phyloP scores from a whole-genome alignment of 2,329 filamentous ascomycete genomes.

The Blastomyces silverae region DNA sequence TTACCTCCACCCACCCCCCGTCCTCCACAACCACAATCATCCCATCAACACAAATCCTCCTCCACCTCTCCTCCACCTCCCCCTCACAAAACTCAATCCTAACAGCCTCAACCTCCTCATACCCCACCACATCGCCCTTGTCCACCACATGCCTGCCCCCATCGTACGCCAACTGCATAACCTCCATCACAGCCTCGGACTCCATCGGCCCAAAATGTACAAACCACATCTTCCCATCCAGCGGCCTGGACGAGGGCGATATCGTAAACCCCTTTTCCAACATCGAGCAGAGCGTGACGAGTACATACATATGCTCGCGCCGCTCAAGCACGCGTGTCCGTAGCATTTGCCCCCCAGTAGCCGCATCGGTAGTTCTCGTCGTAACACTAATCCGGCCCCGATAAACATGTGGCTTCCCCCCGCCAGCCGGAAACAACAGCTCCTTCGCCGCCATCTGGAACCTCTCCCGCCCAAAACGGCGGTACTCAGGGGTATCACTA shows the following conservation, averaged over 20 bases:
- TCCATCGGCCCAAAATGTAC: constrained; percentile 66
- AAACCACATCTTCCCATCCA: constrained; percentile 64
- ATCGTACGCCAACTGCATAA: constrained; percentile 62
- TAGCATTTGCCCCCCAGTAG: constrained; percentile 20
- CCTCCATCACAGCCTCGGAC: constrained; percentile 62
- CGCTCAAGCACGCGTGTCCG: constrained; percentile 34
- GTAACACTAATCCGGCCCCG: constrained; percentile 46
- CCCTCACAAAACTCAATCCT: constrained; percentile 54
- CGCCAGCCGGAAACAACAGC: constrained; percentile 56
- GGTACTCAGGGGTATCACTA: constrained; percentile 76
- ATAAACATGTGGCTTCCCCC: constrained; percentile 51
- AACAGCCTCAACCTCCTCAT: constrained; percentile 63
- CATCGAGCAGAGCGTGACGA: constrained; percentile 69
- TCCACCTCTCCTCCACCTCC: constrained; percentile 59
- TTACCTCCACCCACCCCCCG: constrained; percentile 64
- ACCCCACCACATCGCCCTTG: constrained; percentile 53
- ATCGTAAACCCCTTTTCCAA: constrained; percentile 77
- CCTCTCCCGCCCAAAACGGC: constrained; percentile 65
- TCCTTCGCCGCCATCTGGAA: constrained; percentile 80
- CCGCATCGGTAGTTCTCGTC: constrained; percentile 20
- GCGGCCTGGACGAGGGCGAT: constrained; percentile 61
- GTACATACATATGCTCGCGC: constrained; percentile 63
- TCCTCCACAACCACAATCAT: constrained; percentile 69
- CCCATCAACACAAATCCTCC: constrained; percentile 86
- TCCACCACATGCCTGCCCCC: constrained; percentile 56